Conservation (phyloP, 1,139 yeast species). For the Yamadazyma jaroonii region DNA sequence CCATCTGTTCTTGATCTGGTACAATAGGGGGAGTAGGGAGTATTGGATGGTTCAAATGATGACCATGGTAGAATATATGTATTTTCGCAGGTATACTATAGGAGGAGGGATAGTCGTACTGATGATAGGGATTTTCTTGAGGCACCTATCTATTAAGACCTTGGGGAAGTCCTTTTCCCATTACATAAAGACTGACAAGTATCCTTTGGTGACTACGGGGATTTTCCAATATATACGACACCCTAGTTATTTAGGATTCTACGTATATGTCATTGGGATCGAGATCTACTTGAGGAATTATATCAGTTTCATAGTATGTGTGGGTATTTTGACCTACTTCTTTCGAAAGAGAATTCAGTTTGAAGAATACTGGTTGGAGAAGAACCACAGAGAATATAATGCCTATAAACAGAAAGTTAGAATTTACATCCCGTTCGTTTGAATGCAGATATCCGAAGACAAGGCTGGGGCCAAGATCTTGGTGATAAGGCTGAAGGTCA, state of each 20-base stretch:
- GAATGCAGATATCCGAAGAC: no score
- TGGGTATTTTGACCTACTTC: constrained; percentile 24
- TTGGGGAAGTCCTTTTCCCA: constrained; percentile 41
- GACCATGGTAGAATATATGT: constrained; percentile 25
- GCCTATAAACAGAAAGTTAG: constrained; percentile 24
- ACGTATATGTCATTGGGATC: constrained; percentile 33
- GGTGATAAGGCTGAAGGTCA: no score
- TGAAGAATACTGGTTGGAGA: constrained; percentile 35
- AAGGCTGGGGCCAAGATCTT: no score
- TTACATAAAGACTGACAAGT: constrained; percentile 16
- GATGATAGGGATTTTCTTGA: constrained; percentile 21
- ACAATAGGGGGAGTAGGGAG: constrained; percentile 33
- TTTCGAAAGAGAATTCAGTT: constrained; percentile 32
- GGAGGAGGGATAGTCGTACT: constrained; percentile 12
- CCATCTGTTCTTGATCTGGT: constrained; percentile 36
- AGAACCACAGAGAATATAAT: constrained; percentile 29
- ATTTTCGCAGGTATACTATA: background rate
- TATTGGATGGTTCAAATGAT: constrained; percentile 29
- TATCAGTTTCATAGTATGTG: constrained; percentile 17
- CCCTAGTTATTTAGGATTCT: constrained; percentile 45
- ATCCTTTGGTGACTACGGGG: constrained; percentile 29
- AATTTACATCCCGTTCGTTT: constrained; percentile 20
- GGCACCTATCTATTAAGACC: constrained; percentile 31
- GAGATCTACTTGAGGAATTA: constrained; percentile 28
- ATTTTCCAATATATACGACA: constrained; percentile 31